Conservation (phyloP, 768 basidiomycete species). For the Kwoniella mangroviensis region DNA sequence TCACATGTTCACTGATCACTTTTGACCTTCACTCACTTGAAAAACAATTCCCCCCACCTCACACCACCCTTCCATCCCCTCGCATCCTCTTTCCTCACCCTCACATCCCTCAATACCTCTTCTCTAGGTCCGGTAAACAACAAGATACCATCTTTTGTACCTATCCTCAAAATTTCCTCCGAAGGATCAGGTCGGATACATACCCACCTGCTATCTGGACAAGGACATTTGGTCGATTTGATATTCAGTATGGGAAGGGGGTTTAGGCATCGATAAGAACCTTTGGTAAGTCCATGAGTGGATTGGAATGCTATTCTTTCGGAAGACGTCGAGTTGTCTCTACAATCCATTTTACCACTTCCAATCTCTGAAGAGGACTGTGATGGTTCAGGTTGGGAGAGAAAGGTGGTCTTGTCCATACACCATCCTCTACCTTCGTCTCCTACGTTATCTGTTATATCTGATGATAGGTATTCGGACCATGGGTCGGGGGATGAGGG, state of each 20-base stretch:
- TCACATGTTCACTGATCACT: too few relatives aligned
- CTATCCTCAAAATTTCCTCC: constrained; percentile 66
- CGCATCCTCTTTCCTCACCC: constrained; percentile 62
- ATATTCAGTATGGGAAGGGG: constrained; percentile 48
- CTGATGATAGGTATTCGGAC: constrained; percentile 50
- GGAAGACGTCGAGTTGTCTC: constrained; percentile 57
- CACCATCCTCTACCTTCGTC: constrained; percentile 67
- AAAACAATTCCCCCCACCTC: constrained; percentile 59
- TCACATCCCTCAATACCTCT: constrained; percentile 65
- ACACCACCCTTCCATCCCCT: constrained; percentile 22
- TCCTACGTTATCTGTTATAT: constrained; percentile 53
- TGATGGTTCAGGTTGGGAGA: constrained; percentile 4
- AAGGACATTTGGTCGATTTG: constrained; percentile 36
- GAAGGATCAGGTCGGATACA: constrained; percentile 66
- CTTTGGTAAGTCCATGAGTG: constrained; percentile 14
- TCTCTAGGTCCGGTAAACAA: constrained; percentile 74
- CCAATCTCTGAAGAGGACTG: not conserved
- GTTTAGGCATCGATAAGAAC: constrained; percentile 31
- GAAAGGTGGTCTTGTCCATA: constrained; percentile 43
- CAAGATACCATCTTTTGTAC: constrained; percentile 60
- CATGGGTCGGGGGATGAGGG: constrained; percentile 21
- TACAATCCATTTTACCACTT: not conserved
- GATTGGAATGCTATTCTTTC: constrained; percentile 57
- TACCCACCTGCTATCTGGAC: constrained; percentile 46
- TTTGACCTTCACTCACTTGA: constrained; percentile 62